phyloP scores from a whole-genome alignment of 768 basidiomycete species.

The Paxillus involutus region DNA sequence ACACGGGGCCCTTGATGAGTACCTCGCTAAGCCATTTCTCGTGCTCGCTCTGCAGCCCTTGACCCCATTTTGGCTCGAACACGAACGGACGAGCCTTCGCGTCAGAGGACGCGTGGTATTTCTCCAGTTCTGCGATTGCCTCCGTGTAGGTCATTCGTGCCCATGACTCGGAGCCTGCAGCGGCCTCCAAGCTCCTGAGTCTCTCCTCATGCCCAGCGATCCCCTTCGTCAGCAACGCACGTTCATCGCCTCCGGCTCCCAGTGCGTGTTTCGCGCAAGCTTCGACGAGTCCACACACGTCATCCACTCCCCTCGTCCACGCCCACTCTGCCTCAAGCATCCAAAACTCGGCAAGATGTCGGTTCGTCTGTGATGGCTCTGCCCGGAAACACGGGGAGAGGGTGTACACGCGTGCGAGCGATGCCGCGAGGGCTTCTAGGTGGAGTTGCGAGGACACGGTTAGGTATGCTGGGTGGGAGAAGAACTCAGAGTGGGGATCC shows the following conservation, averaged over 20 bases:
- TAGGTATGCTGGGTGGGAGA: constrained; percentile 74
- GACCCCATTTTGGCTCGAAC: constrained; percentile 66
- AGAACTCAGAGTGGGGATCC: constrained; percentile 53
- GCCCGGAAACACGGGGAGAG: constrained; percentile 94
- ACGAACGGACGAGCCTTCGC: constrained; percentile 40
- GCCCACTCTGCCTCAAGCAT: constrained; percentile 98
- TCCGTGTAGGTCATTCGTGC: constrained; percentile 74
- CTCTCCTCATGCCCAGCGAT: constrained; percentile 34
- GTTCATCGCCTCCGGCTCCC: constrained; percentile 30
- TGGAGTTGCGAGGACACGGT: constrained; percentile 97
- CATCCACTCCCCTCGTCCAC: constrained; percentile 46
- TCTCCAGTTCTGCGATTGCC: constrained; percentile 61
- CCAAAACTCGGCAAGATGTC: constrained; percentile 98
- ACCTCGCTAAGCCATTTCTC: constrained; percentile 85
- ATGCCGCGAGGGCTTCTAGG: constrained; percentile 80
- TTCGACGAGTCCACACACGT: constrained; percentile 60
- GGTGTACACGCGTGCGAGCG: constrained; percentile 85
- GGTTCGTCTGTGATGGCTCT: constrained; percentile 80
- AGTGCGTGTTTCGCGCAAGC: constrained; percentile 46
- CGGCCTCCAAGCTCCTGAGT: constrained; percentile 34
- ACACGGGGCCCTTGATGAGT: constrained; percentile 72
- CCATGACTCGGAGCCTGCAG: constrained; percentile 51
- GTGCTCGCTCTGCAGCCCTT: constrained; percentile 81
- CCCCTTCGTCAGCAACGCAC: constrained; percentile 32
- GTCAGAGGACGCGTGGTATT: constrained; percentile 28